A percentile compares a stretch with the other conserved stretches of the same genome.
Evolutionary conservation across 257 asterid genomes (phyloP).

Genomic region (Penstemon newberryi): DNA sequence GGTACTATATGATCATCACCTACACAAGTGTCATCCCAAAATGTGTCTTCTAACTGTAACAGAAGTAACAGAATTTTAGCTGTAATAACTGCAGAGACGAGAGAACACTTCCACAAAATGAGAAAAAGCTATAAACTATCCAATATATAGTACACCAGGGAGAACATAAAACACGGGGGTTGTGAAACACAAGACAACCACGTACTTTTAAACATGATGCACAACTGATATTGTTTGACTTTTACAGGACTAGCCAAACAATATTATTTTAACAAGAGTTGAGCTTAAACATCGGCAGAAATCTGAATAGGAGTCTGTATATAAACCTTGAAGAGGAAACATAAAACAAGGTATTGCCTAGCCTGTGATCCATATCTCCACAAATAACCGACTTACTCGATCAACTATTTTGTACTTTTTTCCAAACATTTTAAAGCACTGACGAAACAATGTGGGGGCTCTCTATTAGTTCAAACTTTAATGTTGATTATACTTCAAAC

Average conservation of each 20-base stretch:
- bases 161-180: slow-evolving; percentile 9
- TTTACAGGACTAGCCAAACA: background rate
- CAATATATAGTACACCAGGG: slow-evolving; percentile 7
- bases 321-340: background rate
- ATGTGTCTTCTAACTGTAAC: slow-evolving; percentile 76
- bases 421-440: too few species aligned
- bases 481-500: too few species aligned
- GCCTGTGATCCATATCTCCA: too few species aligned
- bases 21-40: slow-evolving; percentile 63
- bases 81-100: slow-evolving; percentile 25
- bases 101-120: slow-evolving; percentile 39
- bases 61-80: slow-evolving; percentile 57
- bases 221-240: background rate
- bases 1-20: slow-evolving; percentile 76
- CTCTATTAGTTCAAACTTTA: too few species aligned
- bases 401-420: too few species aligned
- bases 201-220: background rate
- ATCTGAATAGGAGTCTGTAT: background rate
- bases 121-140: slow-evolving; percentile 9
- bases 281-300: slow-evolving; percentile 4
- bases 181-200: background rate
- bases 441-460: too few species aligned
- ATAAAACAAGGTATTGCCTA: background rate
- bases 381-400: too few species aligned
- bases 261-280: background rate